phyloP scores from a whole-genome alignment of 805 yeast species.

The Metschnikowia dekortorum region DNA sequence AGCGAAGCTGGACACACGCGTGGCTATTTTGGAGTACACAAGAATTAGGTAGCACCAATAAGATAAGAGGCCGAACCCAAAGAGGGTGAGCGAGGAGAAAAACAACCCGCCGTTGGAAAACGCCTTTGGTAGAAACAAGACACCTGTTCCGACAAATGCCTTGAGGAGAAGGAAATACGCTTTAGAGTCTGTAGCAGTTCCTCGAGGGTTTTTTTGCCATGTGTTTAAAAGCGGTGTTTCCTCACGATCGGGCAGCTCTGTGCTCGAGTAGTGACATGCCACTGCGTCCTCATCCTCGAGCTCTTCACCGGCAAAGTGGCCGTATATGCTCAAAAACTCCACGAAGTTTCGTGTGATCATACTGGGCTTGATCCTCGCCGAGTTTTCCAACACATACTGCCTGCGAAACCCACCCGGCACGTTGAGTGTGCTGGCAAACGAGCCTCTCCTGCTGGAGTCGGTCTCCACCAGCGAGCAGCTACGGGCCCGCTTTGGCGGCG shows the following conservation, averaged over 20 bases:
- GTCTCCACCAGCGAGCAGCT: constrained; percentile 15
- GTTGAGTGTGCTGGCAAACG: constrained; percentile 63
- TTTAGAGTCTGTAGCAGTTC: constrained; percentile 69
- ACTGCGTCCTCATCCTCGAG: constrained; percentile 62
- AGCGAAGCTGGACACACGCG: constrained; percentile 71
- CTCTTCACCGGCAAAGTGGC: constrained; percentile 84
- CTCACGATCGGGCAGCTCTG: constrained; percentile 18
- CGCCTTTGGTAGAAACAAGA: constrained; percentile 64
- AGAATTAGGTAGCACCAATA: constrained; percentile 74
- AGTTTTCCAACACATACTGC: constrained; percentile 46
- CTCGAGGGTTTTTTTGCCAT: constrained; percentile 23
- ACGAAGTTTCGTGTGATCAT: constrained; percentile 67
- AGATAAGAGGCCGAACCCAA: constrained; percentile 64
- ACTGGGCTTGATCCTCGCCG: constrained; percentile 29
- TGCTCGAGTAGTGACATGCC: constrained; percentile 42
- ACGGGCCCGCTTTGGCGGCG: constrained; percentile 10
- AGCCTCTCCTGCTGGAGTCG: constrained; percentile 42
- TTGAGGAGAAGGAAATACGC: constrained; percentile 69
- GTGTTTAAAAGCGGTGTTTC: constrained; percentile 33
- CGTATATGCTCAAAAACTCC: constrained; percentile 73
- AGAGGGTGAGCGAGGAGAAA: constrained; percentile 50
- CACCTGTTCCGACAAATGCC: constrained; percentile 77
- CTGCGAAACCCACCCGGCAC: constrained; percentile 84
- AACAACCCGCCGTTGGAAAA: constrained; percentile 68
- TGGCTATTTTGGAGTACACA: constrained; percentile 52